Base-by-base conservation (phyloP, 2,329 filamentous ascomycete species). In the Chalaropsis ovoidea region DNA sequence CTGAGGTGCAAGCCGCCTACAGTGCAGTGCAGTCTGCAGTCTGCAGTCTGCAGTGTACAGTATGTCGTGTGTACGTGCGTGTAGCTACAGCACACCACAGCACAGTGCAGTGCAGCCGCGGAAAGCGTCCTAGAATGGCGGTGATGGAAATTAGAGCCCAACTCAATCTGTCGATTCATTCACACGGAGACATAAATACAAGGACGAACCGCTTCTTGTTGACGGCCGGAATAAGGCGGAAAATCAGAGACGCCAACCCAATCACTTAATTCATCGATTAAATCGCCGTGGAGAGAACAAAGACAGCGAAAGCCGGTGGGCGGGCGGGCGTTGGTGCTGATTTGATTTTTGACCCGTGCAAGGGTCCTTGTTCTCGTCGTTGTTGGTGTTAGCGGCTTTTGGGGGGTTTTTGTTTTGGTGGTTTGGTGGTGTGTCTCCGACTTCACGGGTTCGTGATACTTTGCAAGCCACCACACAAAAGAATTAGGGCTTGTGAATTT, bases 81-180 rank as follows among this genome's bases (percentile, higher is more conserved):
- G 47, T 31, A n/a, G n/a, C 6, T 24, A 49, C 47, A 49, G 47
- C 19, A 49, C 22, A 49, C 47, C n/a, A 49, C 22, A 13, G 22
- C 47, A 22, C 47, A 19, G 43, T 47, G 19, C 43, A 19, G 43
- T 19, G 17, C 47, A 49, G 47, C 19, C 47, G 22, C 8, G 47
- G 10, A 22, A 4, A 31, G 31, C 2, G 31, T 3, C 31, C 31
- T 31, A 31, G 31, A 31, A 31, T 2, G 6, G 52, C 52, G 52
- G 52, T 56, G 52, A 56, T 56, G 52, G 52, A 56, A 56, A 31
- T 56, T 35, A 56, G 52, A 56, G 52, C 52, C 52, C 27, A 27
- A 56, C 17, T 56, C 22, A 13, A 56, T 24, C n/a, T n/a, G n/a
- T n/a, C n/a, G n/a, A n/a, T n/a, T n/a, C n/a, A n/a, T 31, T 17